Evolutionary conservation across 2,329 filamentous ascomycete species (phyloP).

Genomic region (Neofusicoccum umdonicola): DNA sequence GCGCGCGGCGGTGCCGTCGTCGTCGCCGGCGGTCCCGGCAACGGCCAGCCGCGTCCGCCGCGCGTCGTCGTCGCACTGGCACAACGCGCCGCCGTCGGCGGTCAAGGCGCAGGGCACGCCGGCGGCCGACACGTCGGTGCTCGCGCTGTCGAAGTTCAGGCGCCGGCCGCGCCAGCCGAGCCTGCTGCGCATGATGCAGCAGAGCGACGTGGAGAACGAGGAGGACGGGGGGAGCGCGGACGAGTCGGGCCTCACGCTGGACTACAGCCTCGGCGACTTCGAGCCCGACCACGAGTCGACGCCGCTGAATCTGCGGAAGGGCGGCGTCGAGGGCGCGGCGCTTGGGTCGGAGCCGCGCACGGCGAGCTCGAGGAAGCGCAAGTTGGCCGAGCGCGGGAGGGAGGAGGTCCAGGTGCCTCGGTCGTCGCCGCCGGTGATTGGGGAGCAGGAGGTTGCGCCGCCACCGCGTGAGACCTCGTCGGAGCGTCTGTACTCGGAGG

Average conservation of each 20-base stretch:
- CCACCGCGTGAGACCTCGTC: neutral
- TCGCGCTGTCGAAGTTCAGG: constrained; percentile 52
- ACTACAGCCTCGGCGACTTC: constrained; percentile 39
- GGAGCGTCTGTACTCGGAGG: constrained; percentile 15
- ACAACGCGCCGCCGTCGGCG: constrained; percentile 20
- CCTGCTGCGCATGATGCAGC: constrained; percentile 49
- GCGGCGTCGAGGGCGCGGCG: neutral
- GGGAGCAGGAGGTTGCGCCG: neutral
- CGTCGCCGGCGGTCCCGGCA: neutral
- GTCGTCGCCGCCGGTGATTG: constrained; percentile 36
- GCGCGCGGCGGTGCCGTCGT: constrained; percentile 4
- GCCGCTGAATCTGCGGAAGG: constrained; percentile 51
- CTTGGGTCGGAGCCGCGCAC: constrained; percentile 20
- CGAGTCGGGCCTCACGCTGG: constrained; percentile 41
- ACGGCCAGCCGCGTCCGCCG: neutral
- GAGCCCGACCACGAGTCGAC: constrained; percentile 67
- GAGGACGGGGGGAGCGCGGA: constrained; percentile 45
- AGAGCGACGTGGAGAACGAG: constrained; percentile 45
- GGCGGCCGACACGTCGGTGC: constrained; percentile 41
- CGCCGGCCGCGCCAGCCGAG: constrained; percentile 49
- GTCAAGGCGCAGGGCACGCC: constrained; percentile 45
- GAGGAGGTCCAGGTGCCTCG: constrained; percentile 35
- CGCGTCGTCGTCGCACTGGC: neutral
- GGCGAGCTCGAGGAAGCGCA: constrained; percentile 39
- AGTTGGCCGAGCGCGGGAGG: constrained; percentile 22